Evolutionary conservation across 2,329 filamentous ascomycete species (phyloP).

Genomic region (Sporothrix phasma): DNA sequence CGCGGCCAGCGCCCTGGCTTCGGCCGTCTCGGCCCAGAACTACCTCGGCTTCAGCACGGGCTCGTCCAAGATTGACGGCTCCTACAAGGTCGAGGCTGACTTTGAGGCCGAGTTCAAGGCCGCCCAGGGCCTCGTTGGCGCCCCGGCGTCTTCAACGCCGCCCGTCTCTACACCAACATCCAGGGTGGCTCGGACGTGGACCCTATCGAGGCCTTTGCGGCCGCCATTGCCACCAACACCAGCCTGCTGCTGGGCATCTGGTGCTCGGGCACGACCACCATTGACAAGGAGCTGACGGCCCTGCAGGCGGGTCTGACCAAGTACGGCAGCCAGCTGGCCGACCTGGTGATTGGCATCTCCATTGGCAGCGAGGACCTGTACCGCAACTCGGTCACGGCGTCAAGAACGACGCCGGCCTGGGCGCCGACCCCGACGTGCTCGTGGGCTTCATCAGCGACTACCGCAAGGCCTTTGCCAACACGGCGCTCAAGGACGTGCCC

Average conservation of each 20-base stretch:
- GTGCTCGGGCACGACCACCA: slow-evolving; percentile 46
- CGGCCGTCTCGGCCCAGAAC: slow-evolving; percentile 34
- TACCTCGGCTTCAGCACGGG: slow-evolving; percentile 47
- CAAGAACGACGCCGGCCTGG: slow-evolving; percentile 51
- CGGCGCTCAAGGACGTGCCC: slow-evolving; percentile 35
- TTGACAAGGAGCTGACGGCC: slow-evolving; percentile 50
- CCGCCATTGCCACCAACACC: slow-evolving; percentile 51
- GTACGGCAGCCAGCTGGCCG: slow-evolving; percentile 41
- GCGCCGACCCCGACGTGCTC: slow-evolving; percentile 48
- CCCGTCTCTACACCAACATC: slow-evolving; percentile 60
- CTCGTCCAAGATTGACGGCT: slow-evolving; percentile 35
- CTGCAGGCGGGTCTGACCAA: slow-evolving; percentile 45
- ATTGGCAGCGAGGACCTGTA: slow-evolving; percentile 61
- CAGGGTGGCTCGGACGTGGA: slow-evolving; percentile 57
- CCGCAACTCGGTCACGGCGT: slow-evolving; percentile 49
- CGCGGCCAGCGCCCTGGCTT: slow-evolving; percentile 31
- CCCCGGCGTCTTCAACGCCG: slow-evolving; percentile 53
- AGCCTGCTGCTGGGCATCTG: slow-evolving; percentile 56
- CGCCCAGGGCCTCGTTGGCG: slow-evolving; percentile 53
- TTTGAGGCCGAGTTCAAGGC: slow-evolving; percentile 59
- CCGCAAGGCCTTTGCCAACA: slow-evolving; percentile 43
- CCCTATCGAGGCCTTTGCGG: slow-evolving; percentile 72
- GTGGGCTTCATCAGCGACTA: slow-evolving; percentile 58
- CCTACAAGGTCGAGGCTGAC: slow-evolving; percentile 44
- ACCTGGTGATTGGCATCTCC: slow-evolving; percentile 53